phyloP scores from a whole-genome alignment of 164 flowering plant species.

The Vitis amurensis region DNA sequence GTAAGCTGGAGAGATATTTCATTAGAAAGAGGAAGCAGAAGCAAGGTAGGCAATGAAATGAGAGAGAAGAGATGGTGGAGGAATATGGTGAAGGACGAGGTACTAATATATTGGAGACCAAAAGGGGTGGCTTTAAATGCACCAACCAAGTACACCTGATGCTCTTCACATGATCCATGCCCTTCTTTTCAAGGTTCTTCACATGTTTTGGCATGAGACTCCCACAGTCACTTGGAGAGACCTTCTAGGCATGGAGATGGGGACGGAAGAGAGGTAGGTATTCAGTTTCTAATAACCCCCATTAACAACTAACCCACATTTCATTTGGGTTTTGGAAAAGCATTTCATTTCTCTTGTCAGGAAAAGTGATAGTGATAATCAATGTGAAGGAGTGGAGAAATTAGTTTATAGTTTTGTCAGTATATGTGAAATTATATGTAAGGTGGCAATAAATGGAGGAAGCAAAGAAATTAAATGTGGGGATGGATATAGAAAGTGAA shows the following conservation, averaged over 20 bases:
- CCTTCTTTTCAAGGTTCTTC: constrained; percentile 34
- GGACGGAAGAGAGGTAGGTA: too few relatives aligned
- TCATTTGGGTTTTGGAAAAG: too few relatives aligned
- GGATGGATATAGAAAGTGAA: too few relatives aligned
- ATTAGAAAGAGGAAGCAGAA: not conserved
- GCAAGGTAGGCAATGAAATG: not conserved
- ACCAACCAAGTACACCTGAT: constrained; percentile 25
- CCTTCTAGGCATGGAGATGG: too few relatives aligned
- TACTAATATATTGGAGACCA: constrained; percentile 6
- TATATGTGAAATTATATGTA: not conserved
- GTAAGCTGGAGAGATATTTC: not conserved
- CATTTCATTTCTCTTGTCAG: too few relatives aligned
- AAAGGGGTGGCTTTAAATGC: constrained; percentile 33
- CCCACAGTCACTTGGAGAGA: not conserved
- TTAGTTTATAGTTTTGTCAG: not conserved
- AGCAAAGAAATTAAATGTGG: not conserved
- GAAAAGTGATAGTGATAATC: too few relatives aligned
- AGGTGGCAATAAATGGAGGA: too few relatives aligned
- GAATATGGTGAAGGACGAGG: not conserved
- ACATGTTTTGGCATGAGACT: constrained; percentile 33
- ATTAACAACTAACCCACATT: too few relatives aligned
- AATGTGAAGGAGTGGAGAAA: too few relatives aligned
- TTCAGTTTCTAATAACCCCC: too few relatives aligned
- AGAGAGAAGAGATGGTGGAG: not conserved
- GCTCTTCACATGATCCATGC: constrained; percentile 65